Conservation (phyloP, 345 rosid species). For the Brassica carinata region DNA sequence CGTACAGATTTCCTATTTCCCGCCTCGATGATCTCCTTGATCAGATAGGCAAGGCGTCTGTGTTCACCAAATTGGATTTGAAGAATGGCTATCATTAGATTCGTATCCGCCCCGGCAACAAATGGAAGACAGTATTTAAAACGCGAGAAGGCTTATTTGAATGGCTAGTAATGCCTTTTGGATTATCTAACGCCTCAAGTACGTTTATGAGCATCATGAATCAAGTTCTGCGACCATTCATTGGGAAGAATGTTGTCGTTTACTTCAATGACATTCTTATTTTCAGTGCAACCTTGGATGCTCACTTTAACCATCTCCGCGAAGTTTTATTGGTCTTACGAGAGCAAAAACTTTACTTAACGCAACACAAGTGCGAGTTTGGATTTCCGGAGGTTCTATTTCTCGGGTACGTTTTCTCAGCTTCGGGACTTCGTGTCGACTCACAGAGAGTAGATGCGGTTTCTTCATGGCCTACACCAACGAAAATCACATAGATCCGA, state of each 20-base stretch:
- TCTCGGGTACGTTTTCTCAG: not conserved
- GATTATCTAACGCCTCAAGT: not conserved
- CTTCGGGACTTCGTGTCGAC: not conserved
- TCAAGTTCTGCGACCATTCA: not conserved
- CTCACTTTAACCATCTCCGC: not conserved
- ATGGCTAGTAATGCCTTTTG: not conserved
- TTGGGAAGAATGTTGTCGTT: not conserved
- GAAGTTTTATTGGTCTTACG: not conserved
- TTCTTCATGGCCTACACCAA: not conserved
- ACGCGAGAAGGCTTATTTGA: not conserved
- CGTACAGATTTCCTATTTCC: too few species aligned
- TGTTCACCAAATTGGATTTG: not conserved
- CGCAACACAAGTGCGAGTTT: not conserved
- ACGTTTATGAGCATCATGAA: not conserved
- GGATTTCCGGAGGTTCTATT: not conserved
- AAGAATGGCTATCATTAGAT: not conserved
- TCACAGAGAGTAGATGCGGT: not conserved
- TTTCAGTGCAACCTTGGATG: not conserved
- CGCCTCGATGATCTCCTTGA: not conserved
- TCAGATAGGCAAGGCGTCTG: not conserved
- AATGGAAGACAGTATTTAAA: not conserved
- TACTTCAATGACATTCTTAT: not conserved
- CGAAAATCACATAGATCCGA: not conserved
- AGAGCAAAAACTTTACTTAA: not conserved
- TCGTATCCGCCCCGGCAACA: not conserved